phyloP scores from a whole-genome alignment of 192 early-diverging fungal species.

The Gamsiella multidivaricata region DNA sequence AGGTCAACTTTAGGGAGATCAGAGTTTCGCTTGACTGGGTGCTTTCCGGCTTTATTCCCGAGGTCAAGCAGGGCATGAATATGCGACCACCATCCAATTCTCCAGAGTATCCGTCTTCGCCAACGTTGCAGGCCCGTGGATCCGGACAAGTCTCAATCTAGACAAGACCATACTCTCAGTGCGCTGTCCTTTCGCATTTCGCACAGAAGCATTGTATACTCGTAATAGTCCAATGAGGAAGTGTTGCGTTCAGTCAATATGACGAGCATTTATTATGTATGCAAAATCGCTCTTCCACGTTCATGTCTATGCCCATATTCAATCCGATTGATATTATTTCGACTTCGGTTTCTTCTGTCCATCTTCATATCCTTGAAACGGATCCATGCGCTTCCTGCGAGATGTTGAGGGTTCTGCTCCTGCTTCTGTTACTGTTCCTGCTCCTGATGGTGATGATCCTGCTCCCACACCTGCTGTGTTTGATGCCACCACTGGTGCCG shows the following conservation, averaged over 20 bases:
- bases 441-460: not conserved
- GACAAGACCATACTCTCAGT: no score
- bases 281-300: no score
- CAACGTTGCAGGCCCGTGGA: not conserved
- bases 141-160: no score
- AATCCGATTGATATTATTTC: not conserved
- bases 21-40: slow-evolving; percentile 51
- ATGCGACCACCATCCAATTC: not conserved
- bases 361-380: slow-evolving; percentile 34
- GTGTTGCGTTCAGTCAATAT: no score
- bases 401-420: not conserved
- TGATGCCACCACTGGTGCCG: no score
- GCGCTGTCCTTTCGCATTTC: no score
- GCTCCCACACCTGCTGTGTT: no score
- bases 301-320: not conserved
- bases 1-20: slow-evolving; percentile 26
- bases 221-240: no score
- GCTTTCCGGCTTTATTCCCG: slow-evolving; percentile 28
- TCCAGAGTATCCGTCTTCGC: not conserved
- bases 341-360: slow-evolving; percentile 26
- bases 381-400: slow-evolving; percentile 40
- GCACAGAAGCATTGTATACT: not conserved
- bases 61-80: not conserved
- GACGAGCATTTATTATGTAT: no score
- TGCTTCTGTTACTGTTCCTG: not conserved